These are phyloP conservation scores for Sextonia rubra DNA, from an alignment of 164 flowering plant genomes.

Conservation along the genomic window DNA sequence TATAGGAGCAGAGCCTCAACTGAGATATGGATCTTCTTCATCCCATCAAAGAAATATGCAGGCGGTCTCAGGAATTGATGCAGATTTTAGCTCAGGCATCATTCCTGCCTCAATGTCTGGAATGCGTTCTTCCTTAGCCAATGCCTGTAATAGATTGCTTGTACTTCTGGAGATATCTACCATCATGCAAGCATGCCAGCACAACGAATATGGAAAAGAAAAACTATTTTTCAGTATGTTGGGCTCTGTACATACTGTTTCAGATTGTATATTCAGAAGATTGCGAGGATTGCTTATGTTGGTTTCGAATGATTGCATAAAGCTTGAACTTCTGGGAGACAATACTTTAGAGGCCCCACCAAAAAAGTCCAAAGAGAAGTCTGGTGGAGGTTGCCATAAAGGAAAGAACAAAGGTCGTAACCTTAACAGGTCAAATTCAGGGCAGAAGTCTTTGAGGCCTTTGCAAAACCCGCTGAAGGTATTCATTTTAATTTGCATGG, in stretches of 20 bases:
- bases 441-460: conserved; percentile 20
- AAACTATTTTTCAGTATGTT: conserved; percentile 66
- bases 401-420: conserved; percentile 59
- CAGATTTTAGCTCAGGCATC: conserved; percentile 24
- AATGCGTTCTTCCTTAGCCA: conserved; percentile 24
- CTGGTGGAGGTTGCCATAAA: conserved; percentile 34
- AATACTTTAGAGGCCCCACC: conserved; percentile 24
- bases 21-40: conserved; percentile 19
- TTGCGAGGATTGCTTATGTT: conserved; percentile 69
- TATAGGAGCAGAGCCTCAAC: conserved; percentile 19
- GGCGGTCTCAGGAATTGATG: conserved; percentile 23
- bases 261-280: conserved; percentile 65
- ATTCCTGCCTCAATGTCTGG: conserved; percentile 25
- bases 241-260: conserved; percentile 49
- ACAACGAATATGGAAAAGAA: conserved; percentile 31
- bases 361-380: conserved; percentile 44
- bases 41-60: conserved; percentile 17
- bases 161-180: conserved; percentile 58
- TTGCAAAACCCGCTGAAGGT: conserved; percentile 42
- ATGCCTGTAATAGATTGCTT: conserved; percentile 34
- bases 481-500: background rate
- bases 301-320: conserved; percentile 72
- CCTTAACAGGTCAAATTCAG: conserved; percentile 35
- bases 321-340: conserved; percentile 68
- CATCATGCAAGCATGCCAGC: conserved; percentile 28